A percentile compares a stretch with the other conserved stretches of the same genome.
phyloP scores from a whole-genome alignment of 805 yeast genomes.

The Kazachstania bromeliacearum region DNA sequence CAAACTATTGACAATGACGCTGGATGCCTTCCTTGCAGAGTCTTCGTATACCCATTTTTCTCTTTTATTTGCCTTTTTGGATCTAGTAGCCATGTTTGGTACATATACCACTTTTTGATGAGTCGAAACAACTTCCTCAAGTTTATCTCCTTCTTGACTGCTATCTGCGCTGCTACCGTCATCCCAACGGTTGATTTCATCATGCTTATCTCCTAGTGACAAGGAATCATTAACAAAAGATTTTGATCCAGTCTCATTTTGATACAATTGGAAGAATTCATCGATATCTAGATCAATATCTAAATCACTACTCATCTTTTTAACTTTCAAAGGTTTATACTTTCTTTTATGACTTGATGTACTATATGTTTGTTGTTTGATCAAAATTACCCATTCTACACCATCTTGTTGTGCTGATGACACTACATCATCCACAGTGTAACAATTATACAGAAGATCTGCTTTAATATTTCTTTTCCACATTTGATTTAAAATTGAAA shows the following conservation, averaged over 20 bases:
- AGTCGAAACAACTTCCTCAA: conserved; percentile 8
- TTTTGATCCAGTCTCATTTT: conserved; percentile 21
- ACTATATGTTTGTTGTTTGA: conserved; percentile 51
- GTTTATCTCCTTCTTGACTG: conserved; percentile 20
- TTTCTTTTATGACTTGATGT: conserved; percentile 34
- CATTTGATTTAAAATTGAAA: conserved; percentile 49
- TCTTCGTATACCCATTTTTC: conserved; percentile 74
- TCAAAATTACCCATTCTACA: conserved; percentile 64
- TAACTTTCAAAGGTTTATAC: conserved; percentile 69
- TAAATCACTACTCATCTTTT: conserved; percentile 45
- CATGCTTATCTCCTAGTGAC: conserved; percentile 14
- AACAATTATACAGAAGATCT: conserved; percentile 46
- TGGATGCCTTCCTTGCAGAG: conserved; percentile 54
- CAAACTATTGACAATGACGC: conserved; percentile 43
- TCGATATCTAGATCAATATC: conserved; percentile 69
- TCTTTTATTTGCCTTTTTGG: conserved; percentile 63
- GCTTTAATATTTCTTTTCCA: conserved; percentile 79
- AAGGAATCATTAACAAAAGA: conserved; percentile 8
- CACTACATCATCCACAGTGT: conserved; percentile 53
- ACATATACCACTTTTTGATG: conserved; percentile 55
- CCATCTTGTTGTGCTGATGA: conserved; percentile 59
- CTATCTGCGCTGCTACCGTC: conserved; percentile 24
- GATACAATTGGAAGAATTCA: conserved; percentile 47
- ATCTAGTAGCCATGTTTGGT: conserved; percentile 72
- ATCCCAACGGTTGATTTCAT: conserved; percentile 23